Percentiles rank a stretch among this genome's conserved stretches.
Conservation (phyloP, 2,329 filamentous ascomycete genomes). For the Aspergillus aculeatinus region DNA sequence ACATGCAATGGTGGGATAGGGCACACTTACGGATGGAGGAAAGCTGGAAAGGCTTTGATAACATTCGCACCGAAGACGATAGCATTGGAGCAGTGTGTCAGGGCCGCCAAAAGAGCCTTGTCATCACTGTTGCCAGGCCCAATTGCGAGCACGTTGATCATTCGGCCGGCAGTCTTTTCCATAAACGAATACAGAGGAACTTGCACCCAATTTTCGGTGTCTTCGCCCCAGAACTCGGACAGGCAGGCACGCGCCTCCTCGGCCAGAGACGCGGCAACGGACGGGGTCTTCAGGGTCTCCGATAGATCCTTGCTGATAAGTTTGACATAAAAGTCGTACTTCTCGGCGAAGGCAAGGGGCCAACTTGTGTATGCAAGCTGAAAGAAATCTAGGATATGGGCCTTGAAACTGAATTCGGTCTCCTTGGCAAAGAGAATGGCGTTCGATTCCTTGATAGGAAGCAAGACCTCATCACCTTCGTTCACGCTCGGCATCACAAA, state of each 20-base stretch:
- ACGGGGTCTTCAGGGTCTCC: constrained; percentile 12
- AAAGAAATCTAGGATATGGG: constrained; percentile 15
- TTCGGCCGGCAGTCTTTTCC: constrained; percentile 13
- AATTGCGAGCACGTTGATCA: constrained; percentile 17
- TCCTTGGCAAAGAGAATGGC: constrained; percentile 13
- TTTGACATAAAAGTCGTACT: constrained; percentile 17
- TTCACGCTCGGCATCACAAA: constrained; percentile 18
- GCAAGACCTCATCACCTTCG: constrained; percentile 17
- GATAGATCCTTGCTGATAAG: constrained; percentile 18
- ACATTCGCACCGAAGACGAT: constrained; percentile 16
- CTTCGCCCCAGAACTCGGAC: constrained; percentile 13
- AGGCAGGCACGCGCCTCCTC: constrained; percentile 14
- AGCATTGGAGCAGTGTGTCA: constrained; percentile 16
- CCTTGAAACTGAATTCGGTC: constrained; percentile 15
- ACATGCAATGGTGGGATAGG: too few relatives aligned
- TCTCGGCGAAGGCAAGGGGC: constrained; percentile 14
- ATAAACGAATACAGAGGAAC: constrained; percentile 12
- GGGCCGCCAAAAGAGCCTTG: constrained; percentile 11
- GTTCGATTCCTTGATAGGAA: constrained; percentile 13
- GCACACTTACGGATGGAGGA: constrained; percentile 8
- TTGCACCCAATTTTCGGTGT: constrained; percentile 13
- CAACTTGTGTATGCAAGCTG: constrained; percentile 18
- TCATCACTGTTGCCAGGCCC: constrained; percentile 11
- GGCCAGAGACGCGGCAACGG: constrained; percentile 12
- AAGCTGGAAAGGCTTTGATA: constrained; percentile 16